phyloP scores from a whole-genome alignment of 305 asterid genomes.

The Fraxinus platypoda region DNA sequence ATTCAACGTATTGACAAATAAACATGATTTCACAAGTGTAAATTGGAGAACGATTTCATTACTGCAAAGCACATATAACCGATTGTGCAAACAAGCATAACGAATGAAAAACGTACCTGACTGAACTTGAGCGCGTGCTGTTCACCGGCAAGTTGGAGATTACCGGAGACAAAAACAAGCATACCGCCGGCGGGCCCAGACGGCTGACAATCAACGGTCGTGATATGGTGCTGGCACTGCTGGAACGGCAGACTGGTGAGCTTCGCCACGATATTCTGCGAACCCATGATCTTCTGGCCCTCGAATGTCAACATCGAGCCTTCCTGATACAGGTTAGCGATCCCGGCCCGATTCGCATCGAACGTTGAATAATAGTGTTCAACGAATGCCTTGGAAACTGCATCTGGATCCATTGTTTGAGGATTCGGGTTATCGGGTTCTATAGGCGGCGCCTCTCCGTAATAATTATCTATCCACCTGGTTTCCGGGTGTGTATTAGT shows the following conservation, averaged over 20 bases:
- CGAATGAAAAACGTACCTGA: neutral
- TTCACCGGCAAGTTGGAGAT: neutral
- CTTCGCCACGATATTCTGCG: conserved; percentile 11
- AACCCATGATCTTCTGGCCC: conserved; percentile 14
- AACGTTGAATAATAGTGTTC: conserved; percentile 20
- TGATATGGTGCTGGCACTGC: conserved; percentile 19
- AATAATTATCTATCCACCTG: neutral
- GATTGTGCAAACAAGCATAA: neutral
- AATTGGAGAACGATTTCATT: neutral
- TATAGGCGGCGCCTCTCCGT: neutral
- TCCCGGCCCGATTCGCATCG: conserved; percentile 19
- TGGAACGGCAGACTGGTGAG: conserved; percentile 22
- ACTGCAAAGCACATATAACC: neutral
- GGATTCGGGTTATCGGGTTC: neutral
- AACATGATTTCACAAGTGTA: neutral
- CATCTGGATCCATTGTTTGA: conserved; percentile 17
- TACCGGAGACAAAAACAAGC: neutral
- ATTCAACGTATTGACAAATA: neutral
- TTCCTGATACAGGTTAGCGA: conserved; percentile 18
- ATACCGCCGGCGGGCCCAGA: neutral
- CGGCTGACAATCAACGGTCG: conserved; percentile 4
- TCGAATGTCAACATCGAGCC: conserved; percentile 15
- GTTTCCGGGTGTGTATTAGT: neutral
- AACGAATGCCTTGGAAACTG: conserved; percentile 16
- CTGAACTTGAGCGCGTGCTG: neutral